Percentiles rank a stretch among this genome's conserved stretches.
Conservation (phyloP, 805 yeast species). For the Wickerhamomyces chaumierensis region DNA sequence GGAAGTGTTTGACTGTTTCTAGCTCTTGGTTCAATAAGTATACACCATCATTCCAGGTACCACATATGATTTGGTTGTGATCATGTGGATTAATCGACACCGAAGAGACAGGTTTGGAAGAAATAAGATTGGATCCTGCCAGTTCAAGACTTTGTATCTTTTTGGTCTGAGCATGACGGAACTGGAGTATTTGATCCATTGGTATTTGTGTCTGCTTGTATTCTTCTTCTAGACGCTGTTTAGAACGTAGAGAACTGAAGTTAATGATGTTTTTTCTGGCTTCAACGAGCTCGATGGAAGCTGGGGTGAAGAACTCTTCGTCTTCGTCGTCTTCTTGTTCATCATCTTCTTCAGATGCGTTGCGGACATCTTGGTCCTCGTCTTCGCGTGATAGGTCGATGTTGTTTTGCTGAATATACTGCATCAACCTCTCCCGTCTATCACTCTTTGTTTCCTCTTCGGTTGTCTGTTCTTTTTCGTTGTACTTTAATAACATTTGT, state of each 20-base stretch:
- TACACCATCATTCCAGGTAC: slow-evolving; percentile 78
- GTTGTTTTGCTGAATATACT: slow-evolving; percentile 27
- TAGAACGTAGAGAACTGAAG: slow-evolving; percentile 38
- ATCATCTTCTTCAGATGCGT: slow-evolving; percentile 21
- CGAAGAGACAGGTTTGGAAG: slow-evolving; percentile 57
- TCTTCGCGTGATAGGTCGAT: slow-evolving; percentile 14
- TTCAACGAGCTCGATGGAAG: slow-evolving; percentile 37
- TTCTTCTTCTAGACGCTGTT: slow-evolving; percentile 27
- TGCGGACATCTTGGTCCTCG: slow-evolving; percentile 10
- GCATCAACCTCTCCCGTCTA: slow-evolving; percentile 48
- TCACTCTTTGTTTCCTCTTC: slow-evolving; percentile 51
- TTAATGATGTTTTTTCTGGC: slow-evolving; percentile 42
- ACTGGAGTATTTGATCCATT: slow-evolving; percentile 30
- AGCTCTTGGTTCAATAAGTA: slow-evolving; percentile 36
- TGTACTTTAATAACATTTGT: slow-evolving; percentile 31
- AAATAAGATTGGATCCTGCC: slow-evolving; percentile 59
- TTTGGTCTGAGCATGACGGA: slow-evolving; percentile 32
- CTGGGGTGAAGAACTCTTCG: slow-evolving; percentile 83
- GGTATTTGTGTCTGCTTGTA: slow-evolving; percentile 22
- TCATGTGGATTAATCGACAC: slow-evolving; percentile 33
- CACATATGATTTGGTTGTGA: slow-evolving; percentile 38
- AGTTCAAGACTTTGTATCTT: slow-evolving; percentile 28
- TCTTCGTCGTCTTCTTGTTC: slow-evolving; percentile 45
- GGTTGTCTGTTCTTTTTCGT: slow-evolving; percentile 40
- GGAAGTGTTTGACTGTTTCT: slow-evolving; percentile 13